Evolutionary conservation across 179 eudicot species (phyloP), one percentile per base, ranked within the genome.

Genomic region (Silene coronaria): DNA sequence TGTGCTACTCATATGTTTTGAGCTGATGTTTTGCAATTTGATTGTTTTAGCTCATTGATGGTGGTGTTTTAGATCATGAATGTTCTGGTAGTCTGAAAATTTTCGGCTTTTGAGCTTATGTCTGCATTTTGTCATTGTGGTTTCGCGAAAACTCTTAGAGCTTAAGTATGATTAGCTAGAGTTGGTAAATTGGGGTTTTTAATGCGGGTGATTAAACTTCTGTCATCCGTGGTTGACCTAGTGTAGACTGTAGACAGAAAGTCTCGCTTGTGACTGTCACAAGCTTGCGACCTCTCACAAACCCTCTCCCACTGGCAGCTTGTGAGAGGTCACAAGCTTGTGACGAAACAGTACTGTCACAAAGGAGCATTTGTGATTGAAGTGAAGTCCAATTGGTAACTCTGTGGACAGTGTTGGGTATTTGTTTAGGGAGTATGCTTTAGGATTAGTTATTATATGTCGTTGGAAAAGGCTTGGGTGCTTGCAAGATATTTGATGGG

Each of bases 11-110:
- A 24, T 53, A 26, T 55, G 2, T 42, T 42, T 34, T 46, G 12
- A 72, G 55, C 76, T 75, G 38, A 14, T 75, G 14, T 48, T 51
- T 22, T 71, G 74, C 32, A 51, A 28, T 71, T 26, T 71, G 62
- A 53, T 71, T 71, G 42, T 17, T 48, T 26, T 46, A n/a, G 64
- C 27, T 72, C 22, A n/a, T 26, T 72, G 75, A 30, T 58, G 16
- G 75, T 55, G 22, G 24, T 72, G 28, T 6, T 21, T 51, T 72
- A 57, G 64, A 72, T 57, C 61, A 46, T 14, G 30, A 23, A 13
- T 67, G 6, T 12, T 6, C 23, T 70, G n/a, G 5, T 10, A 6
- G 59, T 23, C 55, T 27, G 24, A 17, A 14, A 51, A 26, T 17
- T 27, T 16, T 6, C n/a, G 74, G 6, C 42, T 51, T 26, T 73